Base-by-base conservation (phyloP, 352 stramenopile genomes). In the Pythium insidiosum region DNA sequence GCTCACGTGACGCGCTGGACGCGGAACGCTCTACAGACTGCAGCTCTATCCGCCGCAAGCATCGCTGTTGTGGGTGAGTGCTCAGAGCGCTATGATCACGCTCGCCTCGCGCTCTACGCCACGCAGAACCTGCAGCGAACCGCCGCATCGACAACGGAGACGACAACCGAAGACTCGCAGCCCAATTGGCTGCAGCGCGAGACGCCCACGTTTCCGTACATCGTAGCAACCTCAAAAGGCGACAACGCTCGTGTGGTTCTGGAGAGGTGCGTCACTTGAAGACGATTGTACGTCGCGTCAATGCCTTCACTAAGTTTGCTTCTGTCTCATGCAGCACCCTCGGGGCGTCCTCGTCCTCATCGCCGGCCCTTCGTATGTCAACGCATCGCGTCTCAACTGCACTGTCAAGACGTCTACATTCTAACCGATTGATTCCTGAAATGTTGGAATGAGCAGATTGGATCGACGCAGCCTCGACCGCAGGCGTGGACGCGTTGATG, bases 201-300 rank as follows among this genome's bases (percentile, higher is more conserved):
- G 37, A 45, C 46, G 23, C 70, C 77, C 12, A 73, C 72, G 46
- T 84, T 90, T 23, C 77, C 77, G 15, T 88, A 83, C 38, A 38
- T 88, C 31, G 28, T 90, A 24, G 69, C 66, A 9, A 55, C 78
- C 10, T 83, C 77, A 0, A 29, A 65, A 6, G 77, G 69, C 7
- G 77, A 90, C 44, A 66, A 80, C 20, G 68, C 61, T 1, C 43
- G 23, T 0, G 16, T 9, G 4, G 47, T 52, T 10, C 13, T 41
- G 10, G 29, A 47, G 18, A 26, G 41, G 53, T 61, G 29, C 25
- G 53, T 56, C n/a, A n/a, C n/a, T n/a, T n/a, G n/a, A n/a, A n/a
- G n/a, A n/a, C n/a, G n/a, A n/a, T n/a, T n/a, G n/a, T n/a, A n/a
- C n/a, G n/a, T n/a, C n/a, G n/a, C n/a, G n/a, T n/a, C n/a, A n/a